A percentile compares a stretch with the other conserved stretches of the same genome.
These are phyloP conservation scores for Tulasnella sp. DNA, from an alignment of 768 basidiomycete genomes.

Conservation along the genomic window DNA sequence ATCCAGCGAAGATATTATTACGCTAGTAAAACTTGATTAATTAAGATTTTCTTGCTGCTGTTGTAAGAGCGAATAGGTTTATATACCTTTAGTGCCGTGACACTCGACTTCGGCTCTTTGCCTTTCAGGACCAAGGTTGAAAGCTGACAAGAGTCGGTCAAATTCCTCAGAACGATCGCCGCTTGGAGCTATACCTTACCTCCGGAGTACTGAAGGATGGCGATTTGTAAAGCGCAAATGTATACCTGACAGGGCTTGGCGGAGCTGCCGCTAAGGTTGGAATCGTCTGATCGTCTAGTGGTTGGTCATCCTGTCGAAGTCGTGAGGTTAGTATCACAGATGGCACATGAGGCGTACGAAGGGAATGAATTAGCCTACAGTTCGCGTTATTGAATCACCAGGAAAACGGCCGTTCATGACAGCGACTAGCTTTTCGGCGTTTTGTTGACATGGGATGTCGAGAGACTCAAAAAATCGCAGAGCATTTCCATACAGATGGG, in stretches of 20 bases:
- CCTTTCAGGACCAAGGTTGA: background rate
- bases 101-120: background rate
- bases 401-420: background rate
- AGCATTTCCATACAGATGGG: background rate
- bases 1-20: background rate
- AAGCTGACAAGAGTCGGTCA: background rate
- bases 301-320: too few relatives aligned
- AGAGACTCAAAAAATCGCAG: background rate
- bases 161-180: background rate
- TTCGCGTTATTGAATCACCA: background rate
- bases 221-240: background rate
- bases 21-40: background rate
- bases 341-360: background rate
- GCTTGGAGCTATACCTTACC: background rate
- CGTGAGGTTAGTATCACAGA: background rate
- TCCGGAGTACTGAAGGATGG: background rate
- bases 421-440: background rate
- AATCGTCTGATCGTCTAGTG: background rate
- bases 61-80: too few relatives aligned
- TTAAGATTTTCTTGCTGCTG: too few relatives aligned
- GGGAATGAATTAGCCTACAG: background rate
- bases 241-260: background rate
- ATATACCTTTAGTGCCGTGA: background rate
- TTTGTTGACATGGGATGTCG: background rate
- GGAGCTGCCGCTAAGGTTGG: background rate